Percentiles rank a stretch among this genome's conserved stretches.
Conservation (phyloP, 2,329 filamentous ascomycete species). For the Calonectria pseudoturangicola region DNA sequence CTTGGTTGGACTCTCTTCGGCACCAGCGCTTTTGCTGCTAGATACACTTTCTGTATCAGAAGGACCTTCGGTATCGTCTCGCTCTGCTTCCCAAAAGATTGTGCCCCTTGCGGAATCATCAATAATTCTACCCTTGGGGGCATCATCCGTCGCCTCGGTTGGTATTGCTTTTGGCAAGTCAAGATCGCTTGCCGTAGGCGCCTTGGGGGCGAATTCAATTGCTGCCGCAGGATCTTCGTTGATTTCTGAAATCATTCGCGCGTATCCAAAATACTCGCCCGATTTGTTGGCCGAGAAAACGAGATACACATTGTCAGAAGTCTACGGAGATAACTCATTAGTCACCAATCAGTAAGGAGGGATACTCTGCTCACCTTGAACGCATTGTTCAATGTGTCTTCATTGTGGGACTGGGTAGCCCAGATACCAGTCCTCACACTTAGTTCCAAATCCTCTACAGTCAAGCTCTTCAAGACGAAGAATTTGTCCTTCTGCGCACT, state of each 20-base stretch:
- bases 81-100: constrained; percentile 95
- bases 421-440: constrained; percentile 92
- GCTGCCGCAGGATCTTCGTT: constrained; percentile 83
- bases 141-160: constrained; percentile 85
- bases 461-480: constrained; percentile 95
- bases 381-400: constrained; percentile 86
- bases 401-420: constrained; percentile 97
- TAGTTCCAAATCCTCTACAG: constrained; percentile 90
- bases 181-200: constrained; percentile 73
- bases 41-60: constrained; percentile 65
- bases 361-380: constrained; percentile 77
- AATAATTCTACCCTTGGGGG: constrained; percentile 90
- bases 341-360: neutral
- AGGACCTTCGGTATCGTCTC: constrained; percentile 70
- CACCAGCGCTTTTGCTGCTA: constrained; percentile 63
- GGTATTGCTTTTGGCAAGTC: constrained; percentile 87
- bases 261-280: constrained; percentile 97
- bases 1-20: constrained; percentile 71
- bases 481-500: constrained; percentile 79
- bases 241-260: constrained; percentile 90
- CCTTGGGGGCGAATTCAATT: constrained; percentile 81
- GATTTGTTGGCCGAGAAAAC: constrained; percentile 98
- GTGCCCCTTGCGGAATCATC: constrained; percentile 95
- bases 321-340: constrained; percentile 66
- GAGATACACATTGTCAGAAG: constrained; percentile 88